Evolutionary conservation across 1,284 basidiomycete species (phyloP), one percentile per base, ranked within the genome.

Genomic region (Ustilago vetiveriae): DNA sequence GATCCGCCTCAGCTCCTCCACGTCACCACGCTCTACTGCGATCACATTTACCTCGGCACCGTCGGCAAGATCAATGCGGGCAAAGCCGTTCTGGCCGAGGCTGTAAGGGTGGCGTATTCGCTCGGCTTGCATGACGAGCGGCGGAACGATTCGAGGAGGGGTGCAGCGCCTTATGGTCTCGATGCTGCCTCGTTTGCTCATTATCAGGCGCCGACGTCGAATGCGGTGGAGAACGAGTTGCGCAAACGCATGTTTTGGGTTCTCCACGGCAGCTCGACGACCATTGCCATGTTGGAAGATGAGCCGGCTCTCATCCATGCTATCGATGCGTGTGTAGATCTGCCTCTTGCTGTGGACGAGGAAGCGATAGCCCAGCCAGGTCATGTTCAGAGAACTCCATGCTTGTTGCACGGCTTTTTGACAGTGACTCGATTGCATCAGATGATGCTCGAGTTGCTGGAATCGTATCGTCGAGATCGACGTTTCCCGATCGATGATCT

Each of bases 41-140:
- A 75, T 32, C 72, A 74, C 53, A 76, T 76, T 56, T 76, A 76
- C 35, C 59, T 76, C 14, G 72, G 74, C 24, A 65, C 69, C 13
- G 48, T 58, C 0, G 67, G 71, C 32, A 45, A 53, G 22, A 59
- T 30, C 45, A 72, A 68, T 17, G 74, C 74, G 3, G 72, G 64
- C 41, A 76, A 76, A 24, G 71, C 74, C 0, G 58, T 69, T 10
- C 68, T 74, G 4, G 74, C 72, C 4, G 74, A 76, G 33, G 67
- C 72, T 1, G 56, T 76, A 21, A 52, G 72, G 3, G 59, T 68
- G 16, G 67, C 71, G 1, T 72, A 50, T 11, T 65, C 72, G 30
- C 48, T 76, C 5, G 57, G 63, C 2, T 22, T 76, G 39, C 58
- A 73, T 39, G 74, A 76, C 41, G 69, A 75, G 54, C 49, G 52